Percentiles rank a stretch among this genome's conserved stretches.
Conservation (phyloP, 345 rosid species). For the Hibiscus syriacus region DNA sequence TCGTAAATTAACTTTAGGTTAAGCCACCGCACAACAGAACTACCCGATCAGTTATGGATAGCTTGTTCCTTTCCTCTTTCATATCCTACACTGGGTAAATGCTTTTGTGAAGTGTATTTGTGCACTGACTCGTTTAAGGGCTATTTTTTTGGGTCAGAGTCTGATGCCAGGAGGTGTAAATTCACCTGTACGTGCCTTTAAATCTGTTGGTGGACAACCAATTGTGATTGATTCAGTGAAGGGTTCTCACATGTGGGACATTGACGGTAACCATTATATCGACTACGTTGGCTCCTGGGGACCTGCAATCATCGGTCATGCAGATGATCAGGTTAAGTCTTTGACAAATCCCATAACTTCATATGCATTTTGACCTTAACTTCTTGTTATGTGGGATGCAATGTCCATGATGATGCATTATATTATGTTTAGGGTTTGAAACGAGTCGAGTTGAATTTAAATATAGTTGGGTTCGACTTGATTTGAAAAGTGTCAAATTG, state of each 20-base stretch:
- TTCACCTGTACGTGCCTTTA: conserved; percentile 95
- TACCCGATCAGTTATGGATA: no score
- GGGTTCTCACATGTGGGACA: conserved; percentile 93
- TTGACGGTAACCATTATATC: conserved; percentile 89
- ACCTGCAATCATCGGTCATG: conserved; percentile 95
- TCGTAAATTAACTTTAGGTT: no score
- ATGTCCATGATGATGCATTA: not conserved
- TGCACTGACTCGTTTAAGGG: not conserved
- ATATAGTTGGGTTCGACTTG: no score
- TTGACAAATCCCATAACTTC: no score
- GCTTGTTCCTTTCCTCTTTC: not conserved
- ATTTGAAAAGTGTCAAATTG: no score
- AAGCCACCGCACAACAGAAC: no score
- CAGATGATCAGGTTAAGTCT: conserved; percentile 93
- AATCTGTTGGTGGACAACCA: conserved; percentile 95
- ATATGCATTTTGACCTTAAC: not conserved
- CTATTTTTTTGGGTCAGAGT: conserved; percentile 37
- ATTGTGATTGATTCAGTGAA: conserved; percentile 83
- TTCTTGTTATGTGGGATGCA: not conserved
- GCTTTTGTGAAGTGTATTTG: not conserved
- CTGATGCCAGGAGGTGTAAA: conserved; percentile 97
- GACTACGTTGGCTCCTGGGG: conserved; percentile 99
- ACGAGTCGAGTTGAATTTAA: no score
- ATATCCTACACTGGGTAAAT: not conserved
- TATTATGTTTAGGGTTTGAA: no score